A percentile compares a stretch with the other conserved stretches of the same genome.
phyloP scores from a whole-genome alignment of 225 moss, liverwort and hornwort genomes.

The Lunularia cruciata region DNA sequence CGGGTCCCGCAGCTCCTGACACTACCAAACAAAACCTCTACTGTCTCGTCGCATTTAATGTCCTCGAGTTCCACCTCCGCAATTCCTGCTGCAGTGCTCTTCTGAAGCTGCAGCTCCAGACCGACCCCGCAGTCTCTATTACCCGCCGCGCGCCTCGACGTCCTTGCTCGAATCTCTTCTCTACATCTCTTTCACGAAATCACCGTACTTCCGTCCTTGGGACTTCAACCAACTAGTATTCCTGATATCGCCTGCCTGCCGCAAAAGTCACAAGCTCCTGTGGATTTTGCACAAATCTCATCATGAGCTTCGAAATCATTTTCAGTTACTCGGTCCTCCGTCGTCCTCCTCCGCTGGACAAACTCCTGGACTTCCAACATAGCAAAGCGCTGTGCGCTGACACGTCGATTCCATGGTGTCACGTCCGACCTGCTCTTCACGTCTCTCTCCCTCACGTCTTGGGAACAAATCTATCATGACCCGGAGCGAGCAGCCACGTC shows the following conservation, averaged over 20 bases:
- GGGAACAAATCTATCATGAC: no score
- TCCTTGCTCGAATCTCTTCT: background rate
- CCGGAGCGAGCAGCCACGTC: no score
- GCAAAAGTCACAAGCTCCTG: background rate
- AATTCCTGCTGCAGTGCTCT: slow-evolving; percentile 8
- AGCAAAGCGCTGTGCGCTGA: background rate
- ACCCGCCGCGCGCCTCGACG: background rate
- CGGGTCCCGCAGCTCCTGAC: slow-evolving; percentile 21
- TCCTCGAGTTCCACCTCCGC: slow-evolving; percentile 13
- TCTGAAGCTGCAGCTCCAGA: background rate
- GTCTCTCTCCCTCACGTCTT: background rate
- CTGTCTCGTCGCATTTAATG: slow-evolving; percentile 1
- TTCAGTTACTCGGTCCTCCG: background rate
- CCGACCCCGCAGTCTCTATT: background rate
- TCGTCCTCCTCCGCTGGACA: background rate
- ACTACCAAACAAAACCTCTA: slow-evolving; percentile 9
- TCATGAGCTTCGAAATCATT: background rate
- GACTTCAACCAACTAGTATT: background rate
- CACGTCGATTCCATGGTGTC: background rate
- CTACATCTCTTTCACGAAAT: no score
- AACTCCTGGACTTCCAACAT: background rate
- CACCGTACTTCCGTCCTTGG: background rate
- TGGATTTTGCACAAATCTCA: background rate
- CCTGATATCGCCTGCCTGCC: background rate
- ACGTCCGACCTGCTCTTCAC: background rate